Evolutionary conservation across 2,329 filamentous ascomycete genomes (phyloP).

Genomic region (Parastagonospora nodorum): DNA sequence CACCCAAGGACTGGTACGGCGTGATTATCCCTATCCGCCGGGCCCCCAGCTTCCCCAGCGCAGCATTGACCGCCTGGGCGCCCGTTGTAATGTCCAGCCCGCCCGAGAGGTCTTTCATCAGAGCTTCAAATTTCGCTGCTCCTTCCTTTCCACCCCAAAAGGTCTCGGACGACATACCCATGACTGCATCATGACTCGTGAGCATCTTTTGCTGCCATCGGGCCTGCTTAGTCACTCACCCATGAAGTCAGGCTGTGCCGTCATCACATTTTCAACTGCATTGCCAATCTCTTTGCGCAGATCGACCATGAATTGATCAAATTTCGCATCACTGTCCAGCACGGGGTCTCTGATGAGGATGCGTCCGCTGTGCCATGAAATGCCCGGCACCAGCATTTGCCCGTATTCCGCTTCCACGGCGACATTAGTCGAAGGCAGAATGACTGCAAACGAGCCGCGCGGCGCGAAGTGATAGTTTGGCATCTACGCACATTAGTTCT

Average conservation of each 20-base stretch:
- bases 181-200: slow-evolving; percentile 11
- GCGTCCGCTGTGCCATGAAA: slow-evolving; percentile 40
- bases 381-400: slow-evolving; percentile 37
- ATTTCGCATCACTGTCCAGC: slow-evolving; percentile 32
- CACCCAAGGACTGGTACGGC: slow-evolving; percentile 38
- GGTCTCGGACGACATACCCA: slow-evolving; percentile 43
- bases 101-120: slow-evolving; percentile 35
- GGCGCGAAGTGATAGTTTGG: slow-evolving; percentile 16
- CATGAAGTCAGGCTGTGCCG: slow-evolving; percentile 35
- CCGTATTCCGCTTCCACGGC: slow-evolving; percentile 43
- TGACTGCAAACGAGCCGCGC: slow-evolving; percentile 37
- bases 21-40: slow-evolving; percentile 41
- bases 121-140: slow-evolving; percentile 34
- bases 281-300: slow-evolving; percentile 33
- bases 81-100: slow-evolving; percentile 38
- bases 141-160: slow-evolving; percentile 42
- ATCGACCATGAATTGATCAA: slow-evolving; percentile 37
- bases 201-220: neutral
- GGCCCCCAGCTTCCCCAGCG: slow-evolving; percentile 32
- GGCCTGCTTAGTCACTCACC: slow-evolving; percentile 3
- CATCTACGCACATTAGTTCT: slow-evolving; percentile 5
- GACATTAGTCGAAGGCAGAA: slow-evolving; percentile 43
- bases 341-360: slow-evolving; percentile 38
- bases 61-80: slow-evolving; percentile 36
- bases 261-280: slow-evolving; percentile 33